Base-by-base conservation (phyloP, 495 filamentous ascomycete genomes). In the Penicillium maclennaniae region DNA sequence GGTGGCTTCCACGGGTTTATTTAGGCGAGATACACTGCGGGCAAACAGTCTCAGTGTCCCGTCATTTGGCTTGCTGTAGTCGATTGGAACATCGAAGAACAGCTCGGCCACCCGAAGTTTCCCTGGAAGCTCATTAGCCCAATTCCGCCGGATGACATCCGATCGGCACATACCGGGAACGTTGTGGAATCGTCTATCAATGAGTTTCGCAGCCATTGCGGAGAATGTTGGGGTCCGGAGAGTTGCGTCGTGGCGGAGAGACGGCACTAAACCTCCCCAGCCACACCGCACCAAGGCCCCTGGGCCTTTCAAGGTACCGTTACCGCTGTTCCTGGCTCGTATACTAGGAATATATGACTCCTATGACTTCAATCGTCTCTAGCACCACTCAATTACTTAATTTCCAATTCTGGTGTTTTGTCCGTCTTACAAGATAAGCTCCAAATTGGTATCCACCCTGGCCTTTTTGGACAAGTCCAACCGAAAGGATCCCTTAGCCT, bases 41-140 rank as follows among this genome's bases (percentile, higher is more conserved):
- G 80, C 91, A 64, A 95, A 96, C 20, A 96, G 74, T 47, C 79
- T 82, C 43, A 96, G 61, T 6, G 65, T 81, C 16, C 80, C 83
- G n/a, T 72, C 69, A 1, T 68, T 64, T 16, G 84, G 87, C n/a
- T 80, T 79, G 51, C 74, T 65, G 67, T 95, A 84, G 67, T 93
- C 87, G 46, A 83, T 72, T 31, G 91, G 89, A 9, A 96, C 89
- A 59, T 90, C 83, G 63, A 96, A 96, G 74, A 89, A 87, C 49
- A 90, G 77, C 65, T 95, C 91, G 2, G 83, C 85, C 42, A 95
- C 79, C 41, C 79, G 79, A 8, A 95, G 72, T 63, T 85, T 88
- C 28, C 90, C 91, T 90, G 53, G 7, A 37, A 23, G 42, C 28
- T n/a, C 4, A 28, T 64, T 25, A 64, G 52, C 28, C n/a, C n/a